Percentiles rank a stretch among this genome's conserved stretches.
These are phyloP conservation scores for Leptoxyphium fumago DNA, from an alignment of 2,329 filamentous ascomycete species.

Conservation along the genomic window DNA sequence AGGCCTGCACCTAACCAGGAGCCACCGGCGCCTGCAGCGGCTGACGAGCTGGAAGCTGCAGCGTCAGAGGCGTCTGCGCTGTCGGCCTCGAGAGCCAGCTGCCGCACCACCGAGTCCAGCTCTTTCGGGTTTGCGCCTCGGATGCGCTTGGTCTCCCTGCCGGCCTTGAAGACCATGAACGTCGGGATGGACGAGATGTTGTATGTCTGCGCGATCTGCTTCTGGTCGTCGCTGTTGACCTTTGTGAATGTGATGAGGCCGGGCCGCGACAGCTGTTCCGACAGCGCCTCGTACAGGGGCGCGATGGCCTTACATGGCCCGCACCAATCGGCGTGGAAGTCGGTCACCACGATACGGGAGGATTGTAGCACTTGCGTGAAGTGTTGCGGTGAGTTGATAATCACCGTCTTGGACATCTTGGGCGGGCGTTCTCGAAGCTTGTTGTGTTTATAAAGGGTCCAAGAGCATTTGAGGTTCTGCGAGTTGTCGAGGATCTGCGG, in stretches of 20 bases:
- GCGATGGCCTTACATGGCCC: constrained; percentile 71
- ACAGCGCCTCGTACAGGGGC: constrained; percentile 66
- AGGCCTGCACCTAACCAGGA: constrained; percentile 60
- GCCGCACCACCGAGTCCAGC: constrained; percentile 56
- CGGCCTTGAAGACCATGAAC: constrained; percentile 55
- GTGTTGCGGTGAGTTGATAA: constrained; percentile 28
- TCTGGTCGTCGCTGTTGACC: constrained; percentile 66
- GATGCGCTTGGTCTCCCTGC: constrained; percentile 22
- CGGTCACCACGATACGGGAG: constrained; percentile 68
- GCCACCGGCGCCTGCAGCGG: constrained; percentile 28
- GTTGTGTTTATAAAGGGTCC: constrained; percentile 1
- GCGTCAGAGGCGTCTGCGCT: constrained; percentile 10
- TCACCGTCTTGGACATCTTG: constrained; percentile 30
- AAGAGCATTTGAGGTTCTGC: too few relatives aligned
- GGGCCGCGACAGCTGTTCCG: constrained; percentile 53
- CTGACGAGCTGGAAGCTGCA: constrained; percentile 23
- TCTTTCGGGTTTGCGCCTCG: constrained; percentile 55
- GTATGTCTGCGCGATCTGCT: constrained; percentile 60
- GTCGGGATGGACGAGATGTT: constrained; percentile 68
- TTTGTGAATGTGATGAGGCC: constrained; percentile 71
- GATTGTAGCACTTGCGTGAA: constrained; percentile 46
- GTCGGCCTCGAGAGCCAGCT: constrained; percentile 51
- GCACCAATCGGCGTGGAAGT: constrained; percentile 86
- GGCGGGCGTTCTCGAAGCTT: constrained; percentile 1
- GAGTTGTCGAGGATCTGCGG: not conserved